Conservation (phyloP, 345 rosid genomes). For the Lepidium africanum region DNA sequence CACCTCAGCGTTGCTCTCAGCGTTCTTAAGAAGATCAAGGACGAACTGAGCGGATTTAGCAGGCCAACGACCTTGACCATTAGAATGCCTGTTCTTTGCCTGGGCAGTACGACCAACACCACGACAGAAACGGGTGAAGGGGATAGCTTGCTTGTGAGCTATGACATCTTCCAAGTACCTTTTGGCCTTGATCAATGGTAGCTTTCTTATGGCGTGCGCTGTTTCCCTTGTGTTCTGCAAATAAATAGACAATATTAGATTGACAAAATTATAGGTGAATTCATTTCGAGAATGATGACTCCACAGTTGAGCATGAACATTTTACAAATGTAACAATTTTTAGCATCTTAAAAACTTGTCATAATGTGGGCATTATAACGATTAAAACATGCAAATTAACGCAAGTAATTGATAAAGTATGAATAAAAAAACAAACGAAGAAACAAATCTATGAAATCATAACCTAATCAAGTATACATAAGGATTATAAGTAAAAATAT, state of each 20-base stretch:
- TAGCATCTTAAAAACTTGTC: neutral
- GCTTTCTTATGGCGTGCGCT: slow-evolving; percentile 68
- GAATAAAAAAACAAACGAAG: neutral
- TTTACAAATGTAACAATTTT: neutral
- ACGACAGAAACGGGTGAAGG: slow-evolving; percentile 90
- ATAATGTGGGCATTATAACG: too few species aligned
- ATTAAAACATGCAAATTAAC: neutral
- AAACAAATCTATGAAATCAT: too few species aligned
- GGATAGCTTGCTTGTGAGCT: slow-evolving; percentile 96
- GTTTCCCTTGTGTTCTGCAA: slow-evolving; percentile 88
- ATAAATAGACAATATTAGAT: neutral
- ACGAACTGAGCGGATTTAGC: slow-evolving; percentile 82
- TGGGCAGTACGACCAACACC: slow-evolving; percentile 99
- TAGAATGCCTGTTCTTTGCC: slow-evolving; percentile 94
- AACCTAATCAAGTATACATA: neutral
- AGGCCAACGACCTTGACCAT: slow-evolving; percentile 99
- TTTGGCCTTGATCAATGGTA: slow-evolving; percentile 85
- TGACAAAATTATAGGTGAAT: too few species aligned
- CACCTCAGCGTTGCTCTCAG: slow-evolving; percentile 97
- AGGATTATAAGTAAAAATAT: neutral
- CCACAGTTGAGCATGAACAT: too few species aligned
- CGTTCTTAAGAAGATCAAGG: slow-evolving; percentile 90
- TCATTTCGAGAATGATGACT: too few species aligned
- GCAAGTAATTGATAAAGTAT: neutral
- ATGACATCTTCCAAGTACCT: slow-evolving; percentile 94